phyloP scores from a whole-genome alignment of 1,284 basidiomycete species.

The Trametes polyzona region DNA sequence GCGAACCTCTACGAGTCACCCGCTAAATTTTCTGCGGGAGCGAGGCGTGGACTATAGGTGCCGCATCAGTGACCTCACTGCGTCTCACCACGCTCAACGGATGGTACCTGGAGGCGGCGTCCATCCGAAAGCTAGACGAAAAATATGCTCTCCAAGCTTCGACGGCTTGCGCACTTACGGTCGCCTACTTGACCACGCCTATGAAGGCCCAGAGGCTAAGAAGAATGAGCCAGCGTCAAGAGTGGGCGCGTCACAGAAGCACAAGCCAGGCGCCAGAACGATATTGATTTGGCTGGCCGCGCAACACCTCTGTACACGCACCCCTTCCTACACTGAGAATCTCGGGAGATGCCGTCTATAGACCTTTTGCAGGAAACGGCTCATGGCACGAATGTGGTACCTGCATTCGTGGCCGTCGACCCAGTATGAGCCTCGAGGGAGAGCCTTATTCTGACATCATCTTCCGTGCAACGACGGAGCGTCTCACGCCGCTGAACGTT shows the following conservation, averaged over 20 bases:
- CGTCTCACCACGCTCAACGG: not conserved
- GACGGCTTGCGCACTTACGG: too few relatives aligned
- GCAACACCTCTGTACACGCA: too few relatives aligned
- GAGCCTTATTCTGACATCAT: not conserved
- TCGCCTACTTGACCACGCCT: not conserved
- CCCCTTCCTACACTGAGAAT: too few relatives aligned
- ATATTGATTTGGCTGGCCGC: not conserved
- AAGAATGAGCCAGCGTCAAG: not conserved
- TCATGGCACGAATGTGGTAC: too few relatives aligned
- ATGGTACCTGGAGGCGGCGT: not conserved
- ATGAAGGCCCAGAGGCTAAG: not conserved
- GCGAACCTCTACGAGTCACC: not conserved
- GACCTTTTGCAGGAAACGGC: too few relatives aligned
- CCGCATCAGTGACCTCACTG: not conserved
- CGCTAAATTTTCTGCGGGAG: not conserved
- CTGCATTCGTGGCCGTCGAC: not conserved
- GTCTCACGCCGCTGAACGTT: slow-evolving; percentile 6
- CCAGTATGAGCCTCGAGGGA: not conserved
- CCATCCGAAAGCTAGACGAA: too few relatives aligned
- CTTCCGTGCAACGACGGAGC: slow-evolving; percentile 10
- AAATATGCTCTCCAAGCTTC: too few relatives aligned
- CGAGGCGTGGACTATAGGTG: not conserved
- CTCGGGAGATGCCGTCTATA: too few relatives aligned
- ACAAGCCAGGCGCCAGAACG: not conserved
- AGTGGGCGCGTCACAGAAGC: slow-evolving; percentile 7